Evolutionary conservation across 192 early-diverging fungal genomes (phyloP), one percentile per base, ranked within the genome.

Genomic region (Linnemannia schmuckeri): DNA sequence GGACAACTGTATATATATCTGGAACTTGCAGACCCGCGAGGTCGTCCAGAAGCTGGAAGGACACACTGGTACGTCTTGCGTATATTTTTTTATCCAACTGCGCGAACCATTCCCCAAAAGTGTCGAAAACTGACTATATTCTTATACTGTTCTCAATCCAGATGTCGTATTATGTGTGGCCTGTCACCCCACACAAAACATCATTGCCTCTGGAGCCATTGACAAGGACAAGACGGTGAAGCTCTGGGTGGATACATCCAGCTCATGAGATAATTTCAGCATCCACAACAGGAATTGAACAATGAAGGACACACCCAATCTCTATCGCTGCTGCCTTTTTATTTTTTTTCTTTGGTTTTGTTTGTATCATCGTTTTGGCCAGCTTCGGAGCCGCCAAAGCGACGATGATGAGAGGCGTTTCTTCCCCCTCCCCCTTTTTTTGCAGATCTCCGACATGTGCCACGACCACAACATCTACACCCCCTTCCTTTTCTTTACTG

Each of bases 21-120:
- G 99, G 99, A 96, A 99, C 85, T 89, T 99, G 79, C 98, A 99
- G 90, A 97, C 93, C 37, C 95, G 96, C 77, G 95, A 98, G 88
- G 93, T 99, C 83, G 97, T 99, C 76, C 97, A 99, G 77, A 96
- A 93, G 82, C 93, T 99, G 42, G 94, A 95, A 77, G 99, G 97
- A 1, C 99, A 99, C 92, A 94, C 91, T 20, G 96, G 96, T 97
- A 90, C 47, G 88, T 68, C 46, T 41, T 54, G 44, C 15, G 38
- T 22, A 20, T 49, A 20, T 49, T 27, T 10, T 68, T 24, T 74
- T 47, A 5, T 30, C 35, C 22, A 6, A 47, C 73, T 57, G n/a
- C 63, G 46, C 68, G 71, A 47, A 18, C 7, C 55, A 27, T 61
- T 77, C 61, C 37, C 61, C 35, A 38, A 47, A 7, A 81, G 18